Conservation (phyloP, 2,329 filamentous ascomycete genomes). For the Paracamarosporium sp. region DNA sequence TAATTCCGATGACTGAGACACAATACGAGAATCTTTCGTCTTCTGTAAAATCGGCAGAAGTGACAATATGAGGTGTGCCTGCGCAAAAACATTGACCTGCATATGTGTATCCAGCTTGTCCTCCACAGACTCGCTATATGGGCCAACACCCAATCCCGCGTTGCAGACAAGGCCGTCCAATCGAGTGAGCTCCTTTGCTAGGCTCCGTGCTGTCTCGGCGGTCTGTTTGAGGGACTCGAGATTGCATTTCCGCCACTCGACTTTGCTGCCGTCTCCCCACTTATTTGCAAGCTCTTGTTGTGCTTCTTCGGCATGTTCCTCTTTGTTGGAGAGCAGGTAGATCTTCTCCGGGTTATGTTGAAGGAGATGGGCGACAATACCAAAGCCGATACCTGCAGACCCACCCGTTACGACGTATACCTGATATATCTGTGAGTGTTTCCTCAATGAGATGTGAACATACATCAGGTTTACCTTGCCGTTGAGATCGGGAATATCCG, state of each 20-base stretch:
- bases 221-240: constrained; percentile 55
- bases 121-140: constrained; percentile 56
- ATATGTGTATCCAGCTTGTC: constrained; percentile 61
- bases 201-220: constrained; percentile 52
- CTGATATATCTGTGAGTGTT: constrained; percentile 21
- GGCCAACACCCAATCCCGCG: constrained; percentile 58
- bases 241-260: constrained; percentile 56
- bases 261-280: constrained; percentile 54
- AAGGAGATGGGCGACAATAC: constrained; percentile 60
- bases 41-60: constrained; percentile 54
- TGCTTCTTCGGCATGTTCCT: constrained; percentile 56
- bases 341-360: constrained; percentile 57
- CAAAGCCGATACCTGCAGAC: constrained; percentile 59
- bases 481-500: constrained; percentile 49
- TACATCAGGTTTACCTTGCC: constrained; percentile 37
- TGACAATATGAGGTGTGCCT: constrained; percentile 56
- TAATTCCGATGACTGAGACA: constrained; percentile 59
- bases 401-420: constrained; percentile 58
- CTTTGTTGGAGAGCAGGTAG: constrained; percentile 58
- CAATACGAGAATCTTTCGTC: constrained; percentile 55
- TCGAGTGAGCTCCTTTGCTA: constrained; percentile 50
- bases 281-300: constrained; percentile 45
- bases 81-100: constrained; percentile 59
- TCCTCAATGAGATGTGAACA: neutral
- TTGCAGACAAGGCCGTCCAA: constrained; percentile 59